Percentiles rank a stretch among this genome's conserved stretches.
Evolutionary conservation across 768 basidiomycete genomes (phyloP).

Genomic region (Auricularia auricula-judae): DNA sequence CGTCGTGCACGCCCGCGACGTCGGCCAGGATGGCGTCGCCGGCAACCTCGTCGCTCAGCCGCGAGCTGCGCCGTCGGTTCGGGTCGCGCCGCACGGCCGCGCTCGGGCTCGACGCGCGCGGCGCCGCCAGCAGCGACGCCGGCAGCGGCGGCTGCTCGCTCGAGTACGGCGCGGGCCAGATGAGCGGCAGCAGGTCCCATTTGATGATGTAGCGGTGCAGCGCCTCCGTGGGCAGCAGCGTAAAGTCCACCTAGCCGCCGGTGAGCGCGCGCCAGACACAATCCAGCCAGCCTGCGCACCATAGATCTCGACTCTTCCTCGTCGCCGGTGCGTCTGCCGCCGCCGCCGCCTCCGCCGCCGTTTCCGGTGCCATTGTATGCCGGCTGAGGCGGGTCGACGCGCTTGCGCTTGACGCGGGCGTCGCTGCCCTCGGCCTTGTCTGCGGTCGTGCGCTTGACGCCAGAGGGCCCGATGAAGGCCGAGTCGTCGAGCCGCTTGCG

Average conservation of each 20-base stretch:
- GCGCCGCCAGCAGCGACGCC: conserved; percentile 40
- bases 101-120: conserved; percentile 44
- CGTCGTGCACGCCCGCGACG: conserved; percentile 50
- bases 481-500: conserved; percentile 1
- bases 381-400: background rate
- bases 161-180: conserved; percentile 60
- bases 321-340: background rate
- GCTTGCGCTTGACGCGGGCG: background rate
- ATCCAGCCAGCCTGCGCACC: too few relatives aligned
- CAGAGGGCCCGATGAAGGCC: background rate
- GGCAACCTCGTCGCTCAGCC: conserved; percentile 56
- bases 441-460: background rate
- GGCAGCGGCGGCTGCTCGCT: conserved; percentile 64
- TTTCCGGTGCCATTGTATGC: background rate
- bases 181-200: conserved; percentile 57
- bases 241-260: conserved; percentile 55
- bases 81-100: conserved; percentile 37
- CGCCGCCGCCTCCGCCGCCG: background rate
- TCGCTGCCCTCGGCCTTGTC: background rate
- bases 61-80: conserved; percentile 56
- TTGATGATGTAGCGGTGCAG: conserved; percentile 65
- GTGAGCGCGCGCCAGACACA: background rate
- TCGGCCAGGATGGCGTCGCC: conserved; percentile 57
- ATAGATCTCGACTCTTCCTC: too few relatives aligned
- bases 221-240: conserved; percentile 49